Percentiles rank a stretch among this genome's conserved stretches.
Evolutionary conservation across 306 rosid genomes (phyloP).

Genomic region (Castanospermum australe): DNA sequence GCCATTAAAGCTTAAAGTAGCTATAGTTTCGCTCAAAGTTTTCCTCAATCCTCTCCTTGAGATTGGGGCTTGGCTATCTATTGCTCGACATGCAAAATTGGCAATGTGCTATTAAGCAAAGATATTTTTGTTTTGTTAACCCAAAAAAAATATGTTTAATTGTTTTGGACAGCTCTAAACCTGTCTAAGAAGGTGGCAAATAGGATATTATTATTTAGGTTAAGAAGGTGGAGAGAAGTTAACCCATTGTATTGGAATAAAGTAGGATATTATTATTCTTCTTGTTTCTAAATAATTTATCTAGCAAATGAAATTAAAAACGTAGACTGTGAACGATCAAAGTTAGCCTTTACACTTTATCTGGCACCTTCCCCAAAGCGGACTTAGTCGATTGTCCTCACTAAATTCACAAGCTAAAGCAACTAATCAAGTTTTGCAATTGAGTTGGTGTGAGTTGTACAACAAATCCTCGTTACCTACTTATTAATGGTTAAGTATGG

Average conservation of each 20-base stretch:
- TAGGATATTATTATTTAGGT: background rate
- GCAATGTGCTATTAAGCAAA: no score
- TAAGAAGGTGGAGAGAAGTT: background rate
- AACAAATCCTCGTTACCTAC: background rate
- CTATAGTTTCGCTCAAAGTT: no score
- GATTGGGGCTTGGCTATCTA: no score
- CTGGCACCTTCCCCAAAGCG: background rate
- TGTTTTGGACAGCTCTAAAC: background rate
- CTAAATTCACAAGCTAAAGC: background rate
- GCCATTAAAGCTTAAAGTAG: no score
- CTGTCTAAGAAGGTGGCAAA: background rate
- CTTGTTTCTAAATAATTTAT: background rate
- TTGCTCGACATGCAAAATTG: no score
- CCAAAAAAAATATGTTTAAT: background rate
- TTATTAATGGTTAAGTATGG: background rate
- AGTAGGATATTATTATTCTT: background rate
- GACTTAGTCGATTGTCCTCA: no score
- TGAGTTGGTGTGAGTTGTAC: background rate
- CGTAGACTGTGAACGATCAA: background rate
- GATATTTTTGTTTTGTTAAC: no score
- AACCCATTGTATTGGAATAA: background rate
- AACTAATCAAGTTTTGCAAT: background rate
- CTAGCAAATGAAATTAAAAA: background rate
- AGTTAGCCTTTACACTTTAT: background rate
- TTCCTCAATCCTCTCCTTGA: no score